These are phyloP conservation scores for Arabidopsis hybrid DNA, from an alignment of 441 rosid genomes.

Conservation along the genomic window DNA sequence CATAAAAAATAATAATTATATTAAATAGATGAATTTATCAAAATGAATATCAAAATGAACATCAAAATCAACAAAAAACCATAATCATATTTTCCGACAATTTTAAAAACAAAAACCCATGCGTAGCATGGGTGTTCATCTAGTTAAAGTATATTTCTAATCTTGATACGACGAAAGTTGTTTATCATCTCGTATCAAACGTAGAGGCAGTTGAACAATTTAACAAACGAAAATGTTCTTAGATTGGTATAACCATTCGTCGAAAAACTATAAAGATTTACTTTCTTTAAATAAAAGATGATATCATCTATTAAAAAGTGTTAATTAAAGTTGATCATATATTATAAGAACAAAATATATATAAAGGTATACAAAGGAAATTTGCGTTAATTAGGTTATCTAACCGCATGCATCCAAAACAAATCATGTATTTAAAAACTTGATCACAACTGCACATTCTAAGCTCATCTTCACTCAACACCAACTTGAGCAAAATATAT, in stretches of 20 bases:
- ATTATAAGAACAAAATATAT: background rate
- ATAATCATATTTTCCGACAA: too few relatives aligned
- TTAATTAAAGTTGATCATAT: constrained; percentile 9
- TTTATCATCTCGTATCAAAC: constrained; percentile 41
- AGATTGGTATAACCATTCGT: constrained; percentile 13
- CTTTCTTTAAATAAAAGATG: background rate
- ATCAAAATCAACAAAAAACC: too few relatives aligned
- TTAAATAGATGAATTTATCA: too few relatives aligned
- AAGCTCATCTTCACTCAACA: constrained; percentile 16
- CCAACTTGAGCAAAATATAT: constrained; percentile 16
- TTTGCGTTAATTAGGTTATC: constrained; percentile 39
- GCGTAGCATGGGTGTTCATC: too few relatives aligned
- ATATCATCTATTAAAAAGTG: background rate
- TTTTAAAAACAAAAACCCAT: too few relatives aligned
- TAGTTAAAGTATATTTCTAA: too few relatives aligned
- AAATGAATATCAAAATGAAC: too few relatives aligned
- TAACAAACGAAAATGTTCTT: constrained; percentile 19
- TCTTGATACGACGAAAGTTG: constrained; percentile 24
- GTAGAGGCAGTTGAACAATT: constrained; percentile 35
- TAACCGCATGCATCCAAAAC: constrained; percentile 41
- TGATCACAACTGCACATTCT: constrained; percentile 19
- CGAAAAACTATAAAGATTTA: background rate
- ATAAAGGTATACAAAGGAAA: background rate
- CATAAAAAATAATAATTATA: too few relatives aligned
- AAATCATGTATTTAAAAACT: background rate